Base-by-base conservation (phyloP, 208 protist genomes). In the Crithidia acanthocephali region DNA sequence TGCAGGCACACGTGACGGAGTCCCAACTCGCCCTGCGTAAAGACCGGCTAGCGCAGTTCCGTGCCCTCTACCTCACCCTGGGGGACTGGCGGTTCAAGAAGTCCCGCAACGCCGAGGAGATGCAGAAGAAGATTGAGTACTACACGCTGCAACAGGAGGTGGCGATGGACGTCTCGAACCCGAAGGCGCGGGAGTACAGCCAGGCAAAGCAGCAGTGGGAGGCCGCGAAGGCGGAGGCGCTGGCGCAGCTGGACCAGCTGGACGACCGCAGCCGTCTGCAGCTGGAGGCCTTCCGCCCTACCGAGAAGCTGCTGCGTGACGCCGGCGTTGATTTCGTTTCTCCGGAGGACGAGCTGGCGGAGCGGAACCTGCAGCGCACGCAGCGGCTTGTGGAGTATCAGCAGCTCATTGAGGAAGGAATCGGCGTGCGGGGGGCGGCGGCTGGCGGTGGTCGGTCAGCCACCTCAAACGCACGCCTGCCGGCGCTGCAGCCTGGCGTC, bases 51-150 rank as follows among this genome's bases (percentile, higher is more conserved):
- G 79, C 81, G 25, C 87, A 94, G 63, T 96, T 96, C 70, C 80
- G 88, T 50, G 63, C 74, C 27, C 74, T 96, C 3, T 96, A 96
- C 79, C 82, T 96, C 50, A 96, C 91, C 15, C 79, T 96, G 18
- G 91, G 91, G 6, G 91, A 96, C 63, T 75, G 93, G 53, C 83
- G 88, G 48, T 96, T 90, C 73, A 96, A 96, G 67, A 96, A 96
- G 78, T 74, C 88, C 9, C 84, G 88, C 28, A 87, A 93, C 63
- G 67, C 86, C 27, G 86, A 91, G 52, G 87, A 92, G 53, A 80
- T 96, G 0, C 74, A 91, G 15, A 90, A 93, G 68, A 93, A 92
- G 58, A 85, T 96, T 51, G 83, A 90, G 50, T 86, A 89, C 76
- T 91, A 91, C 70, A 78, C 83, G 22, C 79, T 93, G 15, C 88